Conservation (phyloP, 2,329 filamentous ascomycete genomes). For the Septoria linicola region DNA sequence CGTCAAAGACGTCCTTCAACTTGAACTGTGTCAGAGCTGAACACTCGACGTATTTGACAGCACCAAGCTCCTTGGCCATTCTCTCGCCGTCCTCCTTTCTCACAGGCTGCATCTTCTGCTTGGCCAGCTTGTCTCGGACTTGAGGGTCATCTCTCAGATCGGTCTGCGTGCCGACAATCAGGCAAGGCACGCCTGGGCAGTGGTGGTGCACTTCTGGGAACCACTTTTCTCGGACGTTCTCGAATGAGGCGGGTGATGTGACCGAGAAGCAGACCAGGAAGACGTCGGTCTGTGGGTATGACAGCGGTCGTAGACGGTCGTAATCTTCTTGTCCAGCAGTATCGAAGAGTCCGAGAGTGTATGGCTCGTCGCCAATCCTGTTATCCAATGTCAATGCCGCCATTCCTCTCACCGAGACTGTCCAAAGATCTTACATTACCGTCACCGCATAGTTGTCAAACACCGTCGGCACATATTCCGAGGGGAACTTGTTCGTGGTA, state of each 20-base stretch:
- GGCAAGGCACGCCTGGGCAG: slow-evolving; percentile 93
- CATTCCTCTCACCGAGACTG: background rate
- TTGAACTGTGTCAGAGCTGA: slow-evolving; percentile 97
- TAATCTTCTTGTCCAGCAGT: slow-evolving; percentile 99
- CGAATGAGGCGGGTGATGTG: slow-evolving; percentile 94
- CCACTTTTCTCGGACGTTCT: slow-evolving; percentile 99
- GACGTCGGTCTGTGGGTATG: slow-evolving; percentile 97
- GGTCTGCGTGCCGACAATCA: slow-evolving; percentile 96
- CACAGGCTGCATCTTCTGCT: slow-evolving; percentile 95
- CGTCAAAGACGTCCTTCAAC: slow-evolving; percentile 98
- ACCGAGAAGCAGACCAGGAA: slow-evolving; percentile 99
- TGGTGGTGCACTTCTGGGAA: slow-evolving; percentile 98
- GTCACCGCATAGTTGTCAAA: slow-evolving; percentile 99
- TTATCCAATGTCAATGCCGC: slow-evolving; percentile 22
- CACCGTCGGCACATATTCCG: slow-evolving; percentile 98
- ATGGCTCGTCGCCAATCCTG: slow-evolving; percentile 99
- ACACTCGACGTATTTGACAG: slow-evolving; percentile 98
- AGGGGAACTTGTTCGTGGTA: slow-evolving; percentile 99
- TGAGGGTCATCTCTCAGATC: slow-evolving; percentile 87
- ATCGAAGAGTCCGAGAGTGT: slow-evolving; percentile 95
- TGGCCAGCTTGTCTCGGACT: slow-evolving; percentile 85
- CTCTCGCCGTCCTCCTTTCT: slow-evolving; percentile 88
- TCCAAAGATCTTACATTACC: slow-evolving; percentile 64
- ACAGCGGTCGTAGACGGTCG: slow-evolving; percentile 91
- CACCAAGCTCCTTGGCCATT: slow-evolving; percentile 96